Evolutionary conservation across 192 early-diverging fungal genomes (phyloP).

Genomic region (Entomortierella lignicola): DNA sequence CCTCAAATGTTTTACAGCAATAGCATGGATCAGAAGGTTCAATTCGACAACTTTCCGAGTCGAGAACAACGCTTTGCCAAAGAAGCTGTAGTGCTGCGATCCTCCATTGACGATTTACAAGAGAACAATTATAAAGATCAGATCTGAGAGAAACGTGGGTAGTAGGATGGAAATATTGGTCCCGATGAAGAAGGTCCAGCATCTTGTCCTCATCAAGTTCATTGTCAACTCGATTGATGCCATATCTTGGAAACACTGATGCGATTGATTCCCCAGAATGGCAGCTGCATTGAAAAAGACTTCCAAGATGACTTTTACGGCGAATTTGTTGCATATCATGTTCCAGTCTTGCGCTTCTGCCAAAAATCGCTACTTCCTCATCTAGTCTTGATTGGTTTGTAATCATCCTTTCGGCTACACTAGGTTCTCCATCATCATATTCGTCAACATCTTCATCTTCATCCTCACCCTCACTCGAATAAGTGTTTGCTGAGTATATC

Average conservation of each 20-base stretch:
- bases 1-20: neutral
- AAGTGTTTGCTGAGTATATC: neutral
- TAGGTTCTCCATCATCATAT: neutral
- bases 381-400: neutral
- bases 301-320: neutral
- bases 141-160: conserved; percentile 23
- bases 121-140: conserved; percentile 33
- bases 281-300: neutral
- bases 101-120: conserved; percentile 36
- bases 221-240: conserved; percentile 30
- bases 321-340: neutral
- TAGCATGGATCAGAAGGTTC: conserved; percentile 17
- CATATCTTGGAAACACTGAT: neutral
- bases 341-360: neutral
- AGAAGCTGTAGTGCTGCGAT: conserved; percentile 30
- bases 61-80: conserved; percentile 33
- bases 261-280: neutral
- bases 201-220: conserved; percentile 10
- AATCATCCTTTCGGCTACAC: neutral
- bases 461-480: neutral
- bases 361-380: neutral
- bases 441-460: neutral
- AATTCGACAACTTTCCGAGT: conserved; percentile 26
- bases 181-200: conserved; percentile 19
- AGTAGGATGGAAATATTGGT: conserved; percentile 40